Evolutionary conservation across 2,329 filamentous ascomycete species (phyloP), one percentile per base, ranked within the genome.

Genomic region (Chrysoporthe puriensis): DNA sequence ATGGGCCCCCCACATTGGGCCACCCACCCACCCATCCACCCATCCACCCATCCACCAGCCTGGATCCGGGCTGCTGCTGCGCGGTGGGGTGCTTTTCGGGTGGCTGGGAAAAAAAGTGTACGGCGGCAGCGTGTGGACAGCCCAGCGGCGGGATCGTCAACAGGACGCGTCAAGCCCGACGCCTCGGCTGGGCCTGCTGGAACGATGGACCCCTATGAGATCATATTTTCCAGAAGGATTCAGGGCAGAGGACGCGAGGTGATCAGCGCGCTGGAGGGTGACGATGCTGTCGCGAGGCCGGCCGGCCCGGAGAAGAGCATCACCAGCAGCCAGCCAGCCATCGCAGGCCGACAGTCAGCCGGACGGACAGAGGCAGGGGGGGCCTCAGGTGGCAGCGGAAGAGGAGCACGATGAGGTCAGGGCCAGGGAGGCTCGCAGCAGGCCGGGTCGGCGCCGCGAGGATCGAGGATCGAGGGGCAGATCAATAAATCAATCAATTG

Each of bases 341-440:
- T 26, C 26, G 26, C 26, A 26, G 26, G 26, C 26, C 26, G 26
- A 26, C 26, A 26, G 26, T 26, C 26, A 26, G 26, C 26, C 26
- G 26, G 26, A 26, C 26, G 26, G 26, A 26, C 26, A 26, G 26
- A 26, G 2, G 26, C 26, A 26, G 26, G 26, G 26, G 26, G 26
- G 26, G 11, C 44, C 4, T 9, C 36, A 40, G 44, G 44, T 14
- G 18, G 34, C 32, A 21, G 52, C n/a, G 21, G 34, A 57, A 44
- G 57, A 32, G 57, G 57, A 44, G 57, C n/a, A 36, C 16, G 57
- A 60, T 60, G 57, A 60, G 57, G 57, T 60, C 57, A 60, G 57
- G 44, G 56, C 21, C 56, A 36, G 32, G 34, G 56, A 42, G 36
- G 6, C 9, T n/a, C 40, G 26, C 40, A 44, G 18, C 36, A 36